Percentiles rank a stretch among this genome's conserved stretches.
Evolutionary conservation across 2,329 filamentous ascomycete species (phyloP).

Genomic region (Sporothrix humicola): DNA sequence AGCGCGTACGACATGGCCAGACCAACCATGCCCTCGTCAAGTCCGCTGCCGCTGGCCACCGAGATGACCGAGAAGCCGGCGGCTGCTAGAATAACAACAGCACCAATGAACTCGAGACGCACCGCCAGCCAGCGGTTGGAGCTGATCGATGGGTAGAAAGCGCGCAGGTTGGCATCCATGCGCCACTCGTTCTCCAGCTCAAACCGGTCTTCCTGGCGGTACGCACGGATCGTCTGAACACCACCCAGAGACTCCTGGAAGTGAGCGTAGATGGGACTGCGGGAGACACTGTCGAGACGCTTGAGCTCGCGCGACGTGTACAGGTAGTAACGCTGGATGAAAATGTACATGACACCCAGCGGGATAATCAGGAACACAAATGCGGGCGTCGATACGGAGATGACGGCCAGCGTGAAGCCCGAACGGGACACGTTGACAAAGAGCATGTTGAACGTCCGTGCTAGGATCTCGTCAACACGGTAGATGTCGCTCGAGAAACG

Average conservation of each 20-base stretch:
- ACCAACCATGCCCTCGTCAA: conserved; percentile 80
- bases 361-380: conserved; percentile 85
- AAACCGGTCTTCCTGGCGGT: conserved; percentile 86
- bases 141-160: conserved; percentile 95
- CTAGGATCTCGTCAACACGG: conserved; percentile 87
- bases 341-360: conserved; percentile 80
- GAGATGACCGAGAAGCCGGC: conserved; percentile 83
- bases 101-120: conserved; percentile 93
- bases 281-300: conserved; percentile 90
- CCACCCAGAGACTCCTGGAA: conserved; percentile 97
- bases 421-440: conserved; percentile 78
- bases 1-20: conserved; percentile 96
- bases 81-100: conserved; percentile 86
- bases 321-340: conserved; percentile 96
- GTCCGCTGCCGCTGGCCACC: conserved; percentile 68
- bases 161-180: conserved; percentile 89
- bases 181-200: conserved; percentile 95
- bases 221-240: conserved; percentile 93
- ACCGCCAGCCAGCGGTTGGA: conserved; percentile 94
- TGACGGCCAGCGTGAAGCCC: conserved; percentile 83
- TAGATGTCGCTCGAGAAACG: conserved; percentile 90
- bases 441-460: conserved; percentile 97
- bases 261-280: conserved; percentile 96
- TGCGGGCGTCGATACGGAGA: conserved; percentile 78
- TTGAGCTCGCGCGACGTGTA: conserved; percentile 96